Conservation (phyloP, 208 protist species). For the Leishmania martiniquensis region DNA sequence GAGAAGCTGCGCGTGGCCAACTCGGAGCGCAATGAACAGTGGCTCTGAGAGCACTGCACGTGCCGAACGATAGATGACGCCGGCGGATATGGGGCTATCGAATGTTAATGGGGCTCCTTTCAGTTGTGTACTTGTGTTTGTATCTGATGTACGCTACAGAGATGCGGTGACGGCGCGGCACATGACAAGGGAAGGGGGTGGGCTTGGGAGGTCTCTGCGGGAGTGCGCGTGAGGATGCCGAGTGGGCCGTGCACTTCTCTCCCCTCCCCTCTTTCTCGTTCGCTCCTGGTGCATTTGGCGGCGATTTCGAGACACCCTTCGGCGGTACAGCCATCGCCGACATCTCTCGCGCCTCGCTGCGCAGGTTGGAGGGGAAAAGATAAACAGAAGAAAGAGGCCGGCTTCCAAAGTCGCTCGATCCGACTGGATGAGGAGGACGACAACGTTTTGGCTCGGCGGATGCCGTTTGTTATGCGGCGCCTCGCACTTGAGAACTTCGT, state of each 20-base stretch:
- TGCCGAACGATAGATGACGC: background rate
- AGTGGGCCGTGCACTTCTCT: background rate
- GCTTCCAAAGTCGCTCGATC: too few relatives aligned
- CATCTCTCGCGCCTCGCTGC: background rate
- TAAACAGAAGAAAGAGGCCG: background rate
- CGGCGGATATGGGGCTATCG: background rate
- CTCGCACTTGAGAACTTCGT: background rate
- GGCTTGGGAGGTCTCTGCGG: background rate
- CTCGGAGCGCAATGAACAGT: constrained; percentile 64
- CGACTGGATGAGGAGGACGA: background rate
- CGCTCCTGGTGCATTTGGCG: background rate
- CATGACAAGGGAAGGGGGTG: too few relatives aligned
- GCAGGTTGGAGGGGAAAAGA: background rate
- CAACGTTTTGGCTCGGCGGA: background rate
- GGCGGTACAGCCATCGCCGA: background rate
- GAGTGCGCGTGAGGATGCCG: background rate
- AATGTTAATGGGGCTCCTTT: background rate
- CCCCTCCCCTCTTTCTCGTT: too few relatives aligned
- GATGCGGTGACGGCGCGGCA: background rate
- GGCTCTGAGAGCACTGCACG: constrained; percentile 40
- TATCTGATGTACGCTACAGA: constrained; percentile 3
- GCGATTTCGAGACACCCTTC: background rate
- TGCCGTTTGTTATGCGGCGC: background rate
- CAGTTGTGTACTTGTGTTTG: constrained; percentile 10
- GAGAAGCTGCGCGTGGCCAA: constrained; percentile 42